A percentile compares a stretch with the other conserved stretches of the same genome.
Conservation (phyloP, 345 rosid genomes). For the Eucalyptus grandis region DNA sequence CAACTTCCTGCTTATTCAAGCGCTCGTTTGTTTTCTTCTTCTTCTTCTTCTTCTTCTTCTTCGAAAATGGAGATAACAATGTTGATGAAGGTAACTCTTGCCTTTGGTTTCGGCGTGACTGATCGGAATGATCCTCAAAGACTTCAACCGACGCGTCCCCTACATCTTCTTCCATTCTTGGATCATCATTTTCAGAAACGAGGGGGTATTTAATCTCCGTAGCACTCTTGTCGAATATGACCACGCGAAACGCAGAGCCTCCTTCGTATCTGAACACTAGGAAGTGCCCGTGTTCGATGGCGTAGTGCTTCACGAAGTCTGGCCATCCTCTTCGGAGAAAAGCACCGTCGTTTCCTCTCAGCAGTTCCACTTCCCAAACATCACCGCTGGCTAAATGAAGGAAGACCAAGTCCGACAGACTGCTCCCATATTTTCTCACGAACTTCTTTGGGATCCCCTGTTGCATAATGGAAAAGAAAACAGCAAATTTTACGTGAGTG, state of each 20-base stretch:
- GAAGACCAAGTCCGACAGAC: not conserved
- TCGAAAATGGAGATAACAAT: not conserved
- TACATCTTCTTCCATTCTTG: not conserved
- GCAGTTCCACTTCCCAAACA: not conserved
- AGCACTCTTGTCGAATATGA: not conserved
- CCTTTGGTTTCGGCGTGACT: not conserved
- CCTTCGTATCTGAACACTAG: not conserved
- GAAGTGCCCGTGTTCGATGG: not conserved
- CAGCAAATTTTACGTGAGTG: not conserved
- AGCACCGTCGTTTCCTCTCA: not conserved
- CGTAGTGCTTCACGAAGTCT: not conserved
- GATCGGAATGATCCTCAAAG: not conserved
- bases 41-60: not conserved
- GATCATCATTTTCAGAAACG: not conserved
- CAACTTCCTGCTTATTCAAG: not conserved
- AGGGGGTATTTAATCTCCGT: not conserved
- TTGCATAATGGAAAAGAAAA: not conserved
- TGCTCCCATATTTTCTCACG: not conserved
- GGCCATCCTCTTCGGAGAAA: not conserved
- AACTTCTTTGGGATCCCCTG: conserved; percentile 8
- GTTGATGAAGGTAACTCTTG: not conserved
- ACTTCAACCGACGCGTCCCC: not conserved
- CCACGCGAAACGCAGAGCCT: not conserved
- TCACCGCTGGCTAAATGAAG: not conserved
- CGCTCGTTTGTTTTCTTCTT: not conserved